phyloP scores from a whole-genome alignment of 129 eudicot genomes.

The Cynara cardunculus region DNA sequence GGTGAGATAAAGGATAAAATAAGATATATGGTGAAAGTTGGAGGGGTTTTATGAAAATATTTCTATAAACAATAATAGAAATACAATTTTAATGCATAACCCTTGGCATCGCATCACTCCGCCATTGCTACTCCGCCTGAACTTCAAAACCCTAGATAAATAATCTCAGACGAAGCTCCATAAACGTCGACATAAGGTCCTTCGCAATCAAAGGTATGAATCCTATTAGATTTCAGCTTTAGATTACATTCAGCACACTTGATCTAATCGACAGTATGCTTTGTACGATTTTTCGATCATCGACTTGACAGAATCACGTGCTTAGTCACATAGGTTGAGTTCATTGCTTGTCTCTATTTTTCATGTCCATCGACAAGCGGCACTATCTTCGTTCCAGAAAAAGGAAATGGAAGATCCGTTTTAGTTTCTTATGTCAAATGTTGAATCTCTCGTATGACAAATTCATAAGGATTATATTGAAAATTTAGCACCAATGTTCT shows the following conservation, averaged over 20 bases:
- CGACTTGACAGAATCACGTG: neutral
- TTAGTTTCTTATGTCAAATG: neutral
- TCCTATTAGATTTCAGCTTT: neutral
- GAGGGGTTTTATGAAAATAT: neutral
- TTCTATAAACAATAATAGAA: neutral
- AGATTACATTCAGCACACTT: neutral
- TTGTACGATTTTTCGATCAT: neutral
- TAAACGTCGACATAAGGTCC: neutral
- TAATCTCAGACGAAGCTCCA: slow-evolving; percentile 17
- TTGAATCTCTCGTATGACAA: neutral
- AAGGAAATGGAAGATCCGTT: neutral
- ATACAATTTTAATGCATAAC: neutral
- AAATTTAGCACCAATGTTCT: neutral
- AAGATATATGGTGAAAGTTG: neutral
- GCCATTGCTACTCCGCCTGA: slow-evolving; percentile 13
- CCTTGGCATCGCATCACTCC: neutral
- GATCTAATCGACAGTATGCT: neutral
- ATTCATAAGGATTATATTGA: neutral
- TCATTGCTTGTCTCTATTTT: neutral
- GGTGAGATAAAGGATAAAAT: neutral
- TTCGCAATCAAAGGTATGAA: slow-evolving; percentile 13
- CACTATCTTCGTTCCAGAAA: neutral
- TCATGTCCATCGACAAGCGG: slow-evolving; percentile 6
- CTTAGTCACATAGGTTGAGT: neutral
- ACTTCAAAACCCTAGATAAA: slow-evolving; percentile 28